Base-by-base conservation (phyloP, 495 filamentous ascomycete species). In the Choiromyces venosus region DNA sequence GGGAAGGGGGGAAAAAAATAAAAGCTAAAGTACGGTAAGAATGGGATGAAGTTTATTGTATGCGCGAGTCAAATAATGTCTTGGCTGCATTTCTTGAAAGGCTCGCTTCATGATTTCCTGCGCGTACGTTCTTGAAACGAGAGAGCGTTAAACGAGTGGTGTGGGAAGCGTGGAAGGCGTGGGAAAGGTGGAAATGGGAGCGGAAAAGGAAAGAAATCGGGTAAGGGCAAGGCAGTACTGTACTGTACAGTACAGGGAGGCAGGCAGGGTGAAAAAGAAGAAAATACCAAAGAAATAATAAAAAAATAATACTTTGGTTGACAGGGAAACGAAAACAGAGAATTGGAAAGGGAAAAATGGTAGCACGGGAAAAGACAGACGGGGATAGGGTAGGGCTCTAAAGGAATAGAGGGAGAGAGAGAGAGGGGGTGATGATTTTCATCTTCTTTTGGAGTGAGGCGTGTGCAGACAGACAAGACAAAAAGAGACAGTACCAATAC, bases 1-100 rank as follows among this genome's bases (percentile, higher is more conserved):
- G 64, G 35, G 29, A 66, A 21, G 65, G 39, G 70, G 44, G 71
- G 37, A 56, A 52, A 69, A 69, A 66, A 39, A 61, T 72, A 71
- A 65, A 56, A 29, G 42, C 4, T 18, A 52, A 52, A 25, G 25
- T 25, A 25, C 25, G 21, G 1, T 40, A 52, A 25, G n/a, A 61
- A 61, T 61, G 52, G n/a, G n/a, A 61, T 29, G 52, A 61, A 61
- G 25, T 56, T 29, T 29, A 29, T 29, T 14, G 10, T n/a, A 61
- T 29, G n/a, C 4, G 25, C 25, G n/a, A 29, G 52, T 61, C 44
- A 29, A 29, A 61, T 61, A 61, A 61, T 29, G 52, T 61, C 52
- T 61, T 61, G 52, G 52, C 52, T 61, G 52, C 52, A 61, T 61
- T 61, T 29, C n/a, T 16, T 61, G 10, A 16, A 29, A 29, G 29